Evolutionary conservation across 805 yeast species (phyloP).

Genomic region (Pichia cabralensis): DNA sequence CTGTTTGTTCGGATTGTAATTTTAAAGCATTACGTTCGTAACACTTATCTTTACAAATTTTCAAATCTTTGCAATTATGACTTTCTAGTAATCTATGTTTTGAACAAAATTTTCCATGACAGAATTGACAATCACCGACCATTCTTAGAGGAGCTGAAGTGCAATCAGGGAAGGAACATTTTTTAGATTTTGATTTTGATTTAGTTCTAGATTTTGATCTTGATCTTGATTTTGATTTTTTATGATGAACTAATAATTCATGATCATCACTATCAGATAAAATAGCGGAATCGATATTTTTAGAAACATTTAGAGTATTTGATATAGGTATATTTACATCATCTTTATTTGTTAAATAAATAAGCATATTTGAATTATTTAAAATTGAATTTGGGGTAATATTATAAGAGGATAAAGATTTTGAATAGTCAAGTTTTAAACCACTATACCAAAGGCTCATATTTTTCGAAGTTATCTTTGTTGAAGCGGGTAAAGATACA

Average conservation of each 20-base stretch:
- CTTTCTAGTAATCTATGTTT: constrained; percentile 81
- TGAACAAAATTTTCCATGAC: constrained; percentile 79
- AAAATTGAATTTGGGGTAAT: constrained; percentile 18
- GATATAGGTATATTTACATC: constrained; percentile 1
- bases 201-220: constrained; percentile 16
- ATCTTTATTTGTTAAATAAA: constrained; percentile 22
- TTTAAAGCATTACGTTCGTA: constrained; percentile 80
- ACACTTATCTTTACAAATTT: constrained; percentile 69
- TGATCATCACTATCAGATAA: constrained; percentile 13
- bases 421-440: constrained; percentile 22
- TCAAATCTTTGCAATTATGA: constrained; percentile 71
- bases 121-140: constrained; percentile 79
- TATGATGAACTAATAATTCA: not conserved
- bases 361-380: constrained; percentile 14
- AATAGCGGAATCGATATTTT: constrained; percentile 9
- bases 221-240: not conserved
- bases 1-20: constrained; percentile 78
- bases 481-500: constrained; percentile 24
- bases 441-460: constrained; percentile 27
- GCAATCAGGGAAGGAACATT: constrained; percentile 49
- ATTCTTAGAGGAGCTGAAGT: constrained; percentile 51
- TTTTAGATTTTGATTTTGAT: constrained; percentile 32
- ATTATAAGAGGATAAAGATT: constrained; percentile 19
- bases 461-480: constrained; percentile 8
- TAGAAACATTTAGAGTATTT: not conserved